Percentiles rank a stretch among this genome's conserved stretches.
phyloP scores from a whole-genome alignment of 345 rosid species.

The Psidium guajava region DNA sequence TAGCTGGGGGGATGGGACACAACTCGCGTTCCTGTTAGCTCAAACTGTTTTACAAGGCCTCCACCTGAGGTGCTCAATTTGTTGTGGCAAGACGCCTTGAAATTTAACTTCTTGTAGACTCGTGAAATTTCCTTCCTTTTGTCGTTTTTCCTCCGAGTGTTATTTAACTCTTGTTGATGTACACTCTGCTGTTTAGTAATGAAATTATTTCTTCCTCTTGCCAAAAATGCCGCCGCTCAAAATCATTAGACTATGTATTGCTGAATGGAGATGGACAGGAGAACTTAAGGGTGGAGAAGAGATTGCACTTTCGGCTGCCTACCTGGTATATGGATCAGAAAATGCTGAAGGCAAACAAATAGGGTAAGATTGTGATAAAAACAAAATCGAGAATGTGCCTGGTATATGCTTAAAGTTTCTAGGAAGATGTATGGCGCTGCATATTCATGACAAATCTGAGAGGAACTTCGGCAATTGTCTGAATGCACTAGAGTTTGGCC shows the following conservation, averaged over 20 bases:
- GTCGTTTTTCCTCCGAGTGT: background rate
- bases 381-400: background rate
- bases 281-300: background rate
- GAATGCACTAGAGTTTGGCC: background rate
- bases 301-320: background rate
- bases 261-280: background rate
- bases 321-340: background rate
- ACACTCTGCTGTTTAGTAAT: background rate
- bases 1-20: background rate
- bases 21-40: background rate
- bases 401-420: background rate
- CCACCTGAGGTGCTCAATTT: background rate
- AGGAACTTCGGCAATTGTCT: background rate
- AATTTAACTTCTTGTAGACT: background rate
- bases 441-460: background rate
- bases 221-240: background rate
- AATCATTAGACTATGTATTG: background rate
- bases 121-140: background rate
- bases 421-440: background rate
- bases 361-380: background rate
- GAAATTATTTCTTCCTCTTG: background rate
- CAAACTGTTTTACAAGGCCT: background rate
- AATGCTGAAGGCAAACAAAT: background rate
- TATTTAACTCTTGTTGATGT: background rate
- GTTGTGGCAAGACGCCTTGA: background rate